Base-by-base conservation (phyloP, 2,329 filamentous ascomycete species). In the Exophiala calicioides region DNA sequence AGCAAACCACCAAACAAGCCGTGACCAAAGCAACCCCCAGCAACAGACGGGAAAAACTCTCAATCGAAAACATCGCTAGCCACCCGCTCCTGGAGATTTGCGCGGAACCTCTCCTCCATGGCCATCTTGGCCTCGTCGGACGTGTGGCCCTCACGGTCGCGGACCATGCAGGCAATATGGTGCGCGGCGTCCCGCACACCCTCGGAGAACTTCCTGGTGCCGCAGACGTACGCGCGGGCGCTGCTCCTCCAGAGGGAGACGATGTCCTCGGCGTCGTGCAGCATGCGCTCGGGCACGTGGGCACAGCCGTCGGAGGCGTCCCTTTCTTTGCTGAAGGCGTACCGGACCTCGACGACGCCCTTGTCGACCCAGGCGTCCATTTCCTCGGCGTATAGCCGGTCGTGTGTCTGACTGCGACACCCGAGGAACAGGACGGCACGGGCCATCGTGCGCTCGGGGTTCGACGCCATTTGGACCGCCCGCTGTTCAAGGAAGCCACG, bases 351-450 rank as follows among this genome's bases (percentile, higher is more conserved):
- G 0, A 88, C 81, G 1, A 77, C 82, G 1, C 84, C 84, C 0
- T 71, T 60, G 1, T 61, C 53, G 58, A 81, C 74, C 85, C 85
- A 89, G 5, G 31, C 35, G 15, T 45, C 39, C 10, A 55, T n/a
- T 21, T 55, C 38, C 77, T 77, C 74, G 0, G 72, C 66, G 65
- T 87, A 87, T 0, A 87, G 60, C 30, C 80, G 73, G 54, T 87
- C 84, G 9, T 68, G 62, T 0, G 69, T 71, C 1, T 76, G 74
- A 4, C 69, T 61, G 10, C 79, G 77, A 61, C 82, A 86, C 4
- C 84, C 84, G 56, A 80, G 75, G 68, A 85, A 85, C 1, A 87
- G 70, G n/a, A 86, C 52, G 0, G 82, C 80, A 0, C 77, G 79
- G 0, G 80, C 82, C 0, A 86, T 68, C 20, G 62, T 76, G 69